Evolutionary conservation across 2,329 filamentous ascomycete species (phyloP).

Genomic region (Penicillium aurantiogriseum): DNA sequence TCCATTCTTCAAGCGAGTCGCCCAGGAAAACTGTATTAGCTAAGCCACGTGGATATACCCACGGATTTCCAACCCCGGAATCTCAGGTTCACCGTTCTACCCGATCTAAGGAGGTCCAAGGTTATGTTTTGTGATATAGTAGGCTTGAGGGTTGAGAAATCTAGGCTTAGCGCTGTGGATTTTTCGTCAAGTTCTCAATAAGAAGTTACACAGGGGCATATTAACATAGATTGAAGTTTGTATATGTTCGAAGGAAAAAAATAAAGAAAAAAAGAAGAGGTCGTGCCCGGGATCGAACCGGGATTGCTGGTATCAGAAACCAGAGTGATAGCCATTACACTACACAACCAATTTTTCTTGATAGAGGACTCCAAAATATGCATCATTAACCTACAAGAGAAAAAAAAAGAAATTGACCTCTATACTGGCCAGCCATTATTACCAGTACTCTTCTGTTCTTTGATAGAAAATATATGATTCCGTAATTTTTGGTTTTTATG

Average conservation of each 20-base stretch:
- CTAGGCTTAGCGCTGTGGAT: no score
- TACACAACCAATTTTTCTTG: background rate
- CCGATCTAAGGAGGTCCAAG: background rate
- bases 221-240: background rate
- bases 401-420: no score
- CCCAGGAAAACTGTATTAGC: background rate
- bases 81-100: background rate
- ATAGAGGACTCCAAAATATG: no score
- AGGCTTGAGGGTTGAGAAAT: background rate
- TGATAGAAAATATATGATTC: no score
- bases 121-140: background rate
- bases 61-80: background rate
- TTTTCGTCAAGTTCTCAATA: background rate
- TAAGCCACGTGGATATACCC: background rate
- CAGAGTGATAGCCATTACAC: constrained; percentile 1
- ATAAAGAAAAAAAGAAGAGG: background rate
- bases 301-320: constrained; percentile 1
- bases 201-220: background rate
- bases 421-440: no score
- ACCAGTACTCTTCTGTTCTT: no score
- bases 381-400: no score
- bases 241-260: background rate
- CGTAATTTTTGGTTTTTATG: no score
- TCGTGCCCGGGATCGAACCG: constrained; percentile 1
- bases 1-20: background rate